These are phyloP conservation scores for Cercospora zeina DNA, from an alignment of 2,329 filamentous ascomycete species.

Conservation along the genomic window DNA sequence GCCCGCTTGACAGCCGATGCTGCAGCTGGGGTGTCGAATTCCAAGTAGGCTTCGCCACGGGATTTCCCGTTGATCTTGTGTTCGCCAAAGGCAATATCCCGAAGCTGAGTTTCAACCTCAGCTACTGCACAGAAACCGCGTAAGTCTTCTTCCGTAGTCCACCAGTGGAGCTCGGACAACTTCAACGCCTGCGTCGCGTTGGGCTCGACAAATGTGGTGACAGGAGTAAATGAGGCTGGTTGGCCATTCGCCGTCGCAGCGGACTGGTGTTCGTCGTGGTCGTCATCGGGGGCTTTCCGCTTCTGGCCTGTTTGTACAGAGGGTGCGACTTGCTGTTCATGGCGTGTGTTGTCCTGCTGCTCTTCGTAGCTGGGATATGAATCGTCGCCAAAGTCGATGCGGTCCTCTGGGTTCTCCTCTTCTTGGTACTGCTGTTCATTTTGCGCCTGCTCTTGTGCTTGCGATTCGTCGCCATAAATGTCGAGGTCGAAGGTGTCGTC, in stretches of 20 bases:
- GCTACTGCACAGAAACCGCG: constrained; percentile 72
- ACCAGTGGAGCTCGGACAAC: constrained; percentile 91
- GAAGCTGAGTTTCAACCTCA: constrained; percentile 79
- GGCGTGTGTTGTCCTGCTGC: constrained; percentile 26
- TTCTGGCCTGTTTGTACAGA: constrained; percentile 59
- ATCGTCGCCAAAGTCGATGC: constrained; percentile 32
- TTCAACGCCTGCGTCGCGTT: constrained; percentile 71
- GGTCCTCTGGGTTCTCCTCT: constrained; percentile 27
- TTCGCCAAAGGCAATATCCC: constrained; percentile 94
- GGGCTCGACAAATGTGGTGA: constrained; percentile 54
- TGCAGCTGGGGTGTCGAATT: constrained; percentile 79
- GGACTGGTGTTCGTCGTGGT: constrained; percentile 44
- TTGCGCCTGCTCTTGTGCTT: constrained; percentile 29
- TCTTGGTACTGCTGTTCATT: constrained; percentile 36
- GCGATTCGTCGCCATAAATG: constrained; percentile 63
- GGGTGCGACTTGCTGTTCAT: constrained; percentile 21
- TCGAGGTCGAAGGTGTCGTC: constrained; percentile 72
- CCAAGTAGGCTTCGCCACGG: constrained; percentile 86
- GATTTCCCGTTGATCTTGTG: constrained; percentile 99
- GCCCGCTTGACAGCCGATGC: constrained; percentile 81
- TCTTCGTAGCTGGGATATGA: constrained; percentile 2
- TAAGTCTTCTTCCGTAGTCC: constrained; percentile 93
- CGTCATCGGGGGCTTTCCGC: constrained; percentile 60
- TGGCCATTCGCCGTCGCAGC: constrained; percentile 57
- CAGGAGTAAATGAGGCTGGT: constrained; percentile 81